Base-by-base conservation (phyloP, 2,329 filamentous ascomycete genomes). In the Arthrobotrys musiformis region DNA sequence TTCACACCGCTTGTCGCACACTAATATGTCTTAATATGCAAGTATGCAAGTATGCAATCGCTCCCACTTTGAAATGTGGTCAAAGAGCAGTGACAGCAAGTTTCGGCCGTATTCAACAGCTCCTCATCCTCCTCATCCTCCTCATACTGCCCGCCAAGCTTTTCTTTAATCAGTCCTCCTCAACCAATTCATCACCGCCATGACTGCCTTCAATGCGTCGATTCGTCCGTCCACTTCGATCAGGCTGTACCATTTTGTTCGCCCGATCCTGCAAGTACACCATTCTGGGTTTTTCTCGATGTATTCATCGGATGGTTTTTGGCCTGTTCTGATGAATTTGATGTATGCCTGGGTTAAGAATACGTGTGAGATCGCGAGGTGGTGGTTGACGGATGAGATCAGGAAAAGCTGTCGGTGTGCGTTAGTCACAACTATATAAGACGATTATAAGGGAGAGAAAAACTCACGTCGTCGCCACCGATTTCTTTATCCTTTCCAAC, bases 271-370 rank as follows among this genome's bases (percentile, higher is more conserved):
- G 24, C 72, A 76, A 26, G 11, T 48, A 33, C 67, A 67, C 73
- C 73, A 78, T 22, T 80, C 35, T 17, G 72, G 63, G 48, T 81
- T 78, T 24, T 70, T 15, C 17, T 54, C 48, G 2, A 22, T 50
- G 46, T 70, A 72, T 48, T 68, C 62, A 2, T 66, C 54, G 22
- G 60, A 24, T 17, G 66, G 80, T 50, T 79, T 60, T 46, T 79
- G 70, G 42, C 80, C 80, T 0, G 80, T 81, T 67, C 79, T 75
- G 62, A 81, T 64, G 66, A 79, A 81, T 52, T 78, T 77, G 44
- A 80, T 44, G 58, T 81, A 81, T 33, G 79, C 78, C 22, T 80
- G 77, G 22, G 79, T 78, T 28, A 81, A 63, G 50, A 79, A 79
- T 22, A 79, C 69, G 42, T 80, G 79, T 17, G 79, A 79, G 60